Conservation (phyloP, 1,284 basidiomycete genomes). For the Moesziomyces sp. region DNA sequence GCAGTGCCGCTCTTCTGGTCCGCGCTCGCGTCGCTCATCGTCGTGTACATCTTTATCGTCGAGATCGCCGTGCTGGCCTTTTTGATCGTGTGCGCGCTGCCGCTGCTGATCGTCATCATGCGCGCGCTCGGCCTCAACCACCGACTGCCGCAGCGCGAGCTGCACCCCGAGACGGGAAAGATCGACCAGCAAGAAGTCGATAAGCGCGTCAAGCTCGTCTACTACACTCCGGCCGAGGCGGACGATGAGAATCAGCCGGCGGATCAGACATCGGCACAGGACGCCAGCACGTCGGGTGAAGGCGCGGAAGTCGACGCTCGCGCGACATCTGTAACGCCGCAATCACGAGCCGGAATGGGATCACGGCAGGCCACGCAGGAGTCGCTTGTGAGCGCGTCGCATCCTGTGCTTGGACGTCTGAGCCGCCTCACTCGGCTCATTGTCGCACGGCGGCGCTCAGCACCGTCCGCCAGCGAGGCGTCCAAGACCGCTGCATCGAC, state of each 20-base stretch:
- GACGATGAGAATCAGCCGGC: constrained; percentile 6
- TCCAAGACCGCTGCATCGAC: not conserved
- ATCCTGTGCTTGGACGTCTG: constrained; percentile 8
- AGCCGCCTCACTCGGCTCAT: constrained; percentile 23
- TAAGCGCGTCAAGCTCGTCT: constrained; percentile 49
- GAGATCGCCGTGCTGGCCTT: constrained; percentile 54
- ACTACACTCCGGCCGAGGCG: constrained; percentile 51
- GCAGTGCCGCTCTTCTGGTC: constrained; percentile 55
- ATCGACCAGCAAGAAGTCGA: constrained; percentile 52
- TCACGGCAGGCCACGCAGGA: constrained; percentile 23
- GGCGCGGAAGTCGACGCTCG: not conserved
- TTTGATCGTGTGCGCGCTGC: constrained; percentile 54
- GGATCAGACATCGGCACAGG: no score
- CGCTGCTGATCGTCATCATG: constrained; percentile 48
- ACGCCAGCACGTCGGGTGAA: not conserved
- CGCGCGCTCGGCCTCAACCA: constrained; percentile 50
- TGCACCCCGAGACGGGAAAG: constrained; percentile 54
- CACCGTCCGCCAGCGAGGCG: not conserved
- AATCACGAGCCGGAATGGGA: constrained; percentile 12
- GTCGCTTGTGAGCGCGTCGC: constrained; percentile 5
- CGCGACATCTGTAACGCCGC: not conserved
- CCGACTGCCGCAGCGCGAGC: constrained; percentile 35
- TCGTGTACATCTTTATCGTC: constrained; percentile 55
- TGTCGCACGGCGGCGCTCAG: constrained; percentile 17
- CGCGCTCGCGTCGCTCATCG: constrained; percentile 41